Conservation (phyloP, 2,329 filamentous ascomycete genomes). For the Clarireedia homoeocarpa region DNA sequence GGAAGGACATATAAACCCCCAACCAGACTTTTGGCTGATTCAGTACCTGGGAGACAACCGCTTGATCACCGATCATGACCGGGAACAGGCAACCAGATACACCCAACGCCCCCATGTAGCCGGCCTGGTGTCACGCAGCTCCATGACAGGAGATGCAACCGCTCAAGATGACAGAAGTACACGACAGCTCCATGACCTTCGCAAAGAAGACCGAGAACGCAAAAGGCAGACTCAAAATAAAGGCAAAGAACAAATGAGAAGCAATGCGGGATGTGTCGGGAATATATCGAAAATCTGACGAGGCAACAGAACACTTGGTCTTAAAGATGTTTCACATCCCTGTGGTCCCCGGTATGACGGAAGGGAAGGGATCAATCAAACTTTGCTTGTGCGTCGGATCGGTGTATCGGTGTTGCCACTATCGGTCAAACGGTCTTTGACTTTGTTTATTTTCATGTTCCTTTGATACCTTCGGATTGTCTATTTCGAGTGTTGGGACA, state of each 20-base stretch:
- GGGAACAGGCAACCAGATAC: slow-evolving; percentile 7
- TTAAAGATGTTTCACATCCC: not conserved
- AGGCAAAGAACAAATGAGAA: not conserved
- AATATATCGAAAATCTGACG: not conserved
- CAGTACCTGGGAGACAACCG: slow-evolving; percentile 29
- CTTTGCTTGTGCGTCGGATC: not conserved
- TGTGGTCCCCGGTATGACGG: not conserved
- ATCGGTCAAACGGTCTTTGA: not conserved
- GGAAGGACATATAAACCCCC: slow-evolving; percentile 4
- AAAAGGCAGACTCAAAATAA: not conserved
- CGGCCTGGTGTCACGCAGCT: slow-evolving; percentile 7
- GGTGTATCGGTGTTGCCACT: not conserved
- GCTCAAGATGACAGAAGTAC: slow-evolving; percentile 1
- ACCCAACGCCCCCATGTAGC: slow-evolving; percentile 17
- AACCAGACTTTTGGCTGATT: slow-evolving; percentile 36
- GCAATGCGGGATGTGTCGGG: not conserved
- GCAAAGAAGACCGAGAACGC: slow-evolving; percentile 8
- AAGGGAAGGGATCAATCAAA: not conserved
- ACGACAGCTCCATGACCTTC: not conserved
- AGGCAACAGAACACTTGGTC: not conserved
- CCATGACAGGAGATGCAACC: slow-evolving; percentile 12
- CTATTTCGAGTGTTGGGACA: not conserved
- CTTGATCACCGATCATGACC: slow-evolving; percentile 26
- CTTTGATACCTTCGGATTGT: not conserved
- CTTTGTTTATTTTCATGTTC: not conserved